Base-by-base conservation (phyloP, 345 rosid species). In the Erysimum cheiranthoides region DNA sequence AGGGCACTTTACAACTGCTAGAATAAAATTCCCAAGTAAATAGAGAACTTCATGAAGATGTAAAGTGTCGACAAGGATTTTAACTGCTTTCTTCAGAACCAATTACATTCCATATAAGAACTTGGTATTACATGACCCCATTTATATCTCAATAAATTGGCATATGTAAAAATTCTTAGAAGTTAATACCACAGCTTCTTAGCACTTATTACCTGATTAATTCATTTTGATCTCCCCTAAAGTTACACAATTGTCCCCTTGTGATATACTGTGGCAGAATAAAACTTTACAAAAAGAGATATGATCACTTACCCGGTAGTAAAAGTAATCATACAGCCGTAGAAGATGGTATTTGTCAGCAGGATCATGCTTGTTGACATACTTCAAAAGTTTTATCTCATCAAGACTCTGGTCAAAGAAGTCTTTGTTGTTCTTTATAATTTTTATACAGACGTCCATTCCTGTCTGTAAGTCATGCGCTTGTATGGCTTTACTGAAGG, bases 331-430 rank as follows among this genome's bases (percentile, higher is more conserved):
- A 78, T 93, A 96, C 84, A 96, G 84, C 73, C 99, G 90, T 79
- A 96, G 93, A 80, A 96, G 73, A 82, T 96, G 99, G 87, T 88
- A 88, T 84, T 87, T 93, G 89, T 96, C 98, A 25, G 77, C 96
- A 73, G 97, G 99, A 84, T 96, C 99, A 74, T 93, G 97, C 90
- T 93, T 96, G 86, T 96, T 96, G 75, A 91, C 91, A 81, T 88
- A 88, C 88, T 96, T 96, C 78, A 96, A 91, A 77, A 96, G 98
- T 83, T 96, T 96, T 72, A 96, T 96, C 84, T 96, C 98, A 58
- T 93, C 99, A 80, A 96, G 97, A 81, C 99, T 93, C 85, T 96
- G 99, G 82, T 96, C 98, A 73, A 96, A 96, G 78, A 96, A 96
- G 78, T 96, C 99, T 85, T 96, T 96, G 84, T 96, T 96, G 88